A percentile compares a stretch with the other conserved stretches of the same genome.
These are phyloP conservation scores for Quercus cerris DNA, from an alignment of 306 rosid species.

Conservation along the genomic window DNA sequence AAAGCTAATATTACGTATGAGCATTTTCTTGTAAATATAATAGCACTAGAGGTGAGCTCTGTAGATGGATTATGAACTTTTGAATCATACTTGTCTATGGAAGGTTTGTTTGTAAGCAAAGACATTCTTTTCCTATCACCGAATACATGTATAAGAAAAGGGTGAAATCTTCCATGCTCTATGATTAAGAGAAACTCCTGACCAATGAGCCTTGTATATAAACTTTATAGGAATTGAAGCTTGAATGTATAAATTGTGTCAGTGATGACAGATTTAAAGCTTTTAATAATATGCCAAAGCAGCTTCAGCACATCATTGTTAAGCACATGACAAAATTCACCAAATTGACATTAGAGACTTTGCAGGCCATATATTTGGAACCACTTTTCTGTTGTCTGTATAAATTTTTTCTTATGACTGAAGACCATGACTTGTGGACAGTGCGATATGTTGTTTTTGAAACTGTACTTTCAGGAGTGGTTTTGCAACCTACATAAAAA, in stretches of 20 bases:
- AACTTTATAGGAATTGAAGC: not conserved
- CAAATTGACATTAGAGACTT: not conserved
- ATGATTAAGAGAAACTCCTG: not conserved
- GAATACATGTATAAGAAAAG: too few relatives aligned
- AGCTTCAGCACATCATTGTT: not conserved
- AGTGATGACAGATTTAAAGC: not conserved
- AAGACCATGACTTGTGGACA: slow-evolving; percentile 1
- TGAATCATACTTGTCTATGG: not conserved
- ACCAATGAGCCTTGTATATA: not conserved
- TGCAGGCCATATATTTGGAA: not conserved
- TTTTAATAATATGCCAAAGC: not conserved
- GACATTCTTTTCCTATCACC: not conserved
- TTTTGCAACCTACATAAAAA: not conserved
- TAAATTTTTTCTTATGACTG: not conserved
- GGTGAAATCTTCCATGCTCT: not conserved
- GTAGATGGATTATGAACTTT: not conserved
- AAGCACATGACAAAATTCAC: not conserved
- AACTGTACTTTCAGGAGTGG: not conserved
- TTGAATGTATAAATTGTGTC: not conserved
- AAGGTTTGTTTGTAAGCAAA: not conserved
- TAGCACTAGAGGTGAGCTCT: not conserved
- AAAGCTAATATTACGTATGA: not conserved
- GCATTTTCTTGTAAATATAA: not conserved
- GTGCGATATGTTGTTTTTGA: too few relatives aligned
- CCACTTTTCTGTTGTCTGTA: not conserved